A percentile compares a stretch with the other conserved stretches of the same genome.
phyloP scores from a whole-genome alignment of 257 asterid species.

The Solanum ossicruentum region DNA sequence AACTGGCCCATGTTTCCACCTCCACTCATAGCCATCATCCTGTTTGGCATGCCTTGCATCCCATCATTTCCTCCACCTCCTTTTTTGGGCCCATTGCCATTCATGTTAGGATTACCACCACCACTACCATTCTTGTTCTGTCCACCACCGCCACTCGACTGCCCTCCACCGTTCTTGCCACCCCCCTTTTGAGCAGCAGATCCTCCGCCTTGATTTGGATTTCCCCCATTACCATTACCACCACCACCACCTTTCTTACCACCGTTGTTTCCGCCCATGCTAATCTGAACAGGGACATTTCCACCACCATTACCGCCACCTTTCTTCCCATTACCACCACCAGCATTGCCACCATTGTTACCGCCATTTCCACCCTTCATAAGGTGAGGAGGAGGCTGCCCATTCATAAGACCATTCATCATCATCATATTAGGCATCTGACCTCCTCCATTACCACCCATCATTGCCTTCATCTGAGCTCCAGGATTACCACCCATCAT shows the following conservation, averaged over 20 bases:
- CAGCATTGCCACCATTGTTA: not conserved
- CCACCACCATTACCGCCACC: conserved; percentile 27
- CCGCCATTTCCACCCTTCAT: conserved; percentile 7
- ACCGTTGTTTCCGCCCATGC: conserved; percentile 27
- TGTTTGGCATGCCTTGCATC: conserved; percentile 74
- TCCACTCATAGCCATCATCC: conserved; percentile 56
- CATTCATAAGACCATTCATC: conserved; percentile 8
- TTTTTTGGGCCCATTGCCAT: conserved; percentile 44
- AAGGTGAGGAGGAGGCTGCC: not conserved
- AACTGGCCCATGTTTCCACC: conserved; percentile 34
- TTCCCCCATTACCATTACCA: conserved; percentile 33
- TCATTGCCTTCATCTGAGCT: conserved; percentile 21
- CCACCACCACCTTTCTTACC: conserved; percentile 37
- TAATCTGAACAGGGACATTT: conserved; percentile 39
- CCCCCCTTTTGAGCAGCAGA: conserved; percentile 25
- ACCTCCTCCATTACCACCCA: conserved; percentile 13
- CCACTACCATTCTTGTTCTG: conserved; percentile 19
- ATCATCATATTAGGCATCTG: conserved; percentile 32
- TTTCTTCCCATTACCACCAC: conserved; percentile 20
- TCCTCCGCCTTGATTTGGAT: conserved; percentile 51
- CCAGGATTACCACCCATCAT: conserved; percentile 15
- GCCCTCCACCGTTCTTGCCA: conserved; percentile 50
- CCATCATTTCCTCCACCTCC: conserved; percentile 74
- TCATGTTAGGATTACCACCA: conserved; percentile 13
- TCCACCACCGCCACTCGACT: conserved; percentile 24